These are phyloP conservation scores for Adansonia rubrostipa DNA, from an alignment of 441 rosid genomes.

Conservation along the genomic window DNA sequence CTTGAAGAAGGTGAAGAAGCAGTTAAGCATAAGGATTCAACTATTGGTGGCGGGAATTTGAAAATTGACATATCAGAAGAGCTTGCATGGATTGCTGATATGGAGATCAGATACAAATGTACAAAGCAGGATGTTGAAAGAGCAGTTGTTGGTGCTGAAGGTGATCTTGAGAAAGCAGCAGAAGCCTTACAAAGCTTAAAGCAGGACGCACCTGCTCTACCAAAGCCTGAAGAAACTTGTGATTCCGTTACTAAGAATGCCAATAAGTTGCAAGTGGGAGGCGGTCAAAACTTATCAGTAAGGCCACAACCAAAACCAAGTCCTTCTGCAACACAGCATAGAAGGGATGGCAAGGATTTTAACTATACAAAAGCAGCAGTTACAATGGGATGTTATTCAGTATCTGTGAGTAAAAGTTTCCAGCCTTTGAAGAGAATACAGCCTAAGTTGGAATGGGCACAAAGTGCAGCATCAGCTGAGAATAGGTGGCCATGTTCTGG, in stretches of 20 bases:
- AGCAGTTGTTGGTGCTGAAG: constrained; percentile 70
- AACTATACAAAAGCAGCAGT: neutral
- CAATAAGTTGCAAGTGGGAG: constrained; percentile 41
- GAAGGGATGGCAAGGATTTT: constrained; percentile 5
- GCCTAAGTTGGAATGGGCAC: constrained; percentile 69
- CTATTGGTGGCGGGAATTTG: constrained; percentile 44
- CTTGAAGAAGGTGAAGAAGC: constrained; percentile 67
- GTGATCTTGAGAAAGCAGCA: constrained; percentile 68
- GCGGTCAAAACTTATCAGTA: constrained; percentile 41
- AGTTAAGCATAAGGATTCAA: constrained; percentile 42
- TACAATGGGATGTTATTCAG: constrained; percentile 30
- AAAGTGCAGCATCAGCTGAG: constrained; percentile 47
- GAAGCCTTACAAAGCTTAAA: constrained; percentile 52
- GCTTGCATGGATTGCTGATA: constrained; percentile 56
- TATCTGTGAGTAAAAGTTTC: constrained; percentile 47
- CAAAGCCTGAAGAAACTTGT: constrained; percentile 52
- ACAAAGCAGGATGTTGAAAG: constrained; percentile 86
- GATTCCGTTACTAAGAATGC: constrained; percentile 51
- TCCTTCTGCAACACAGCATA: neutral
- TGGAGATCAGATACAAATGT: constrained; percentile 59
- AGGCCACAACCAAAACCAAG: constrained; percentile 38
- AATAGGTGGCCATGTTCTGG: constrained; percentile 65
- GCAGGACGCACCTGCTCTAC: constrained; percentile 48
- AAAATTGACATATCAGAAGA: constrained; percentile 69
- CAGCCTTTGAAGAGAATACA: constrained; percentile 66